Evolutionary conservation across 2,329 filamentous ascomycete genomes (phyloP).

Genomic region (Penicillium sp.): DNA sequence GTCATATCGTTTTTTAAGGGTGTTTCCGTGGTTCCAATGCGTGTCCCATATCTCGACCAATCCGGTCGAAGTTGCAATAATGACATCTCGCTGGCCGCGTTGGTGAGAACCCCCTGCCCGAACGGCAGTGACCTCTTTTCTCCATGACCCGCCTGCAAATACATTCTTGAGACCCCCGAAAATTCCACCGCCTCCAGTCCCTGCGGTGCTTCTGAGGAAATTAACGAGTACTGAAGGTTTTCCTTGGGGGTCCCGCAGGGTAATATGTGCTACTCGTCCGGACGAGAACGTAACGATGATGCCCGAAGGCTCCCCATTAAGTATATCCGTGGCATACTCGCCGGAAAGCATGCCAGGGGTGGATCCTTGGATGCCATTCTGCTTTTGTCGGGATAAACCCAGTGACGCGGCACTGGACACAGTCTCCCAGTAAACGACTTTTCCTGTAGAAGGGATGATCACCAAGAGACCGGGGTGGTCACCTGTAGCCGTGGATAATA

Average conservation of each 20-base stretch:
- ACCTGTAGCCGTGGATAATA: conserved; percentile 76
- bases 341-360: conserved; percentile 73
- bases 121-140: conserved; percentile 77
- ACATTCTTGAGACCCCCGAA: conserved; percentile 78
- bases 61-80: conserved; percentile 74
- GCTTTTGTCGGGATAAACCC: conserved; percentile 77
- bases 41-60: conserved; percentile 83
- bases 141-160: conserved; percentile 66
- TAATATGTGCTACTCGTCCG: conserved; percentile 82
- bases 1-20: conserved; percentile 69
- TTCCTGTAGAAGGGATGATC: conserved; percentile 77
- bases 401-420: conserved; percentile 84
- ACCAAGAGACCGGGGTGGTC: conserved; percentile 82
- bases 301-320: conserved; percentile 81
- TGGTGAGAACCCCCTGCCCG: conserved; percentile 67
- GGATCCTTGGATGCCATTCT: conserved; percentile 71
- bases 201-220: conserved; percentile 64
- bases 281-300: conserved; percentile 82
- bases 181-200: conserved; percentile 60
- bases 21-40: conserved; percentile 80
- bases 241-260: conserved; percentile 80
- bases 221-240: conserved; percentile 76
- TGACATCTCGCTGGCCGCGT: conserved; percentile 79
- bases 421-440: conserved; percentile 92
- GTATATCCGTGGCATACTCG: conserved; percentile 72